Base-by-base conservation (phyloP, 805 yeast genomes). In the Myxozyma monticola region DNA sequence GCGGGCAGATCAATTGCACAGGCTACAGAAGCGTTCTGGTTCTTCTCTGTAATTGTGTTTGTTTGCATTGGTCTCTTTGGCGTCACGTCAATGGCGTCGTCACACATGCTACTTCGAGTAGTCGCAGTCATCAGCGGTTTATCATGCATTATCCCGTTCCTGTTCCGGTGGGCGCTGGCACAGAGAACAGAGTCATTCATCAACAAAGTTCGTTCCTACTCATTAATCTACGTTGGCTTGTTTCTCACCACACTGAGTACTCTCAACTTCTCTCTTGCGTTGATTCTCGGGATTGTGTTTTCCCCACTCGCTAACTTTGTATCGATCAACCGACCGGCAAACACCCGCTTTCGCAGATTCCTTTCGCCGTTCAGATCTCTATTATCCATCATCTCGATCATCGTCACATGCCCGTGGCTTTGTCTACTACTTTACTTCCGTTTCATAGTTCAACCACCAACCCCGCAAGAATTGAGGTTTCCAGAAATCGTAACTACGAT, bases 241-340 rank as follows among this genome's bases (percentile, higher is more conserved):
- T 74, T 82, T 28, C 73, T 89, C 36, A 79, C 88, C 7, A 80
- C 95, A 0, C 70, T 89, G 36, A 71, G 91, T 45, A 88, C 89
- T 55, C 76, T 91, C 21, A 89, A 93, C 68, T 93, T 90, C 65
- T 76, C 97, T 1, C 73, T 93, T 53, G 87, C 96, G 0, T 75
- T 87, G 43, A 62, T 75, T 4, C 72, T 90, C 49, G 91, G 96
- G 0, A 45, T 88, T 0, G 64, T 79, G n/a, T 79, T 86, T 1
- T 70, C 81, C n/a, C 96, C 97, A 8, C 70, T 91, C 65, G 82
- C 86, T 0, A 78, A 84, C 59, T 9, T 37, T 5, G 29, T 39
- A 5, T 5, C 65, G 66, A 60, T 42, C 61, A 1, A 10, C 25
- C 20, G 33, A 20, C 25, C 31, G 24, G 25, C 51, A 22, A 18